A percentile compares a stretch with the other conserved stretches of the same genome.
Conservation (phyloP, 495 filamentous ascomycete species). For the Beverwykella pulmonaria region DNA sequence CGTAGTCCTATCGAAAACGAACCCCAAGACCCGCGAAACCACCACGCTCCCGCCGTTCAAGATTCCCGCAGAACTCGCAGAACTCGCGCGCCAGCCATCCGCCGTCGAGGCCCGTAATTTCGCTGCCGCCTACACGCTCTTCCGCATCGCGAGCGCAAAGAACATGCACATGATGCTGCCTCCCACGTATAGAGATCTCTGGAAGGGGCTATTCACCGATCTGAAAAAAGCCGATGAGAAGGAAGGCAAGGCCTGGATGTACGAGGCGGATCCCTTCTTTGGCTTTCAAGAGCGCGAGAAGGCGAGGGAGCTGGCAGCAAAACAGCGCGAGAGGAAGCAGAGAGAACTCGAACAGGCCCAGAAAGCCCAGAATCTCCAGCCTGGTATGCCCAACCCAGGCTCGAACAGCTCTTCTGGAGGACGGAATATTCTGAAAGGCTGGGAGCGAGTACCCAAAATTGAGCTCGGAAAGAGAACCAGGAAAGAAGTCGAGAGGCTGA, state of each 20-base stretch:
- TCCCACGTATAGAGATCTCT: constrained; percentile 81
- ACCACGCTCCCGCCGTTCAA: constrained; percentile 76
- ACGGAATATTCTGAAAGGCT: constrained; percentile 62
- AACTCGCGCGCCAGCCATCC: constrained; percentile 68
- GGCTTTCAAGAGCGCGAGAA: constrained; percentile 77
- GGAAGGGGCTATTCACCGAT: constrained; percentile 81
- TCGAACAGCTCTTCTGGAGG: not conserved
- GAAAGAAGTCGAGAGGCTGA: constrained; percentile 72
- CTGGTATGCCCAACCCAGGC: constrained; percentile 20
- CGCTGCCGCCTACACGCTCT: constrained; percentile 86
- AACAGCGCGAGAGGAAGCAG: constrained; percentile 58
- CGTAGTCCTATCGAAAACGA: constrained; percentile 74
- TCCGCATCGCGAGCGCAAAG: constrained; percentile 88
- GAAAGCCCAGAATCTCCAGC: constrained; percentile 30
- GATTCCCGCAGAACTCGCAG: constrained; percentile 70
- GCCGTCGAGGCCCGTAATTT: constrained; percentile 90
- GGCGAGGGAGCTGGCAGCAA: constrained; percentile 68
- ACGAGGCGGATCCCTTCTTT: constrained; percentile 91
- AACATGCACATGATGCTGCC: constrained; percentile 93
- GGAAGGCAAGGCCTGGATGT: constrained; percentile 84
- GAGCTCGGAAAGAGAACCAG: constrained; percentile 85
- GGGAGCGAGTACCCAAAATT: constrained; percentile 83
- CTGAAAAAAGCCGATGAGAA: constrained; percentile 76
- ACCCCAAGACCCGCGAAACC: constrained; percentile 80
- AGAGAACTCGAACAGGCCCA: constrained; percentile 42